Base-by-base conservation (phyloP, 2,329 filamentous ascomycete genomes). In the Aurifilum marmelostoma region DNA sequence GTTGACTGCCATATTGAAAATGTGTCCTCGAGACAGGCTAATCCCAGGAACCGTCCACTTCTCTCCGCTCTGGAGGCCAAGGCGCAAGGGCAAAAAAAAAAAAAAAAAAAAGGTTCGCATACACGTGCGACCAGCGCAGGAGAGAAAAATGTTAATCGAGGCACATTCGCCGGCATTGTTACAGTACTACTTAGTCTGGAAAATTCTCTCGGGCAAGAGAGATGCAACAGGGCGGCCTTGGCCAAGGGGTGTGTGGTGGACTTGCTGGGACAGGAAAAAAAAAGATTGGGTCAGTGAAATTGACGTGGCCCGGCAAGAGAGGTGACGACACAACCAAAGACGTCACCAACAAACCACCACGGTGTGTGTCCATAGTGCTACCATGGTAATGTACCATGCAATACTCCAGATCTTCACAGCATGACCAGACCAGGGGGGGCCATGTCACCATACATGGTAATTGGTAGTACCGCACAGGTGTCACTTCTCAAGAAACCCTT, bases 291-390 rank as follows among this genome's bases (percentile, higher is more conserved):
- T 56, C 63, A 65, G 50, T 34, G 63, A 52, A 21, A 69, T 63
- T 67, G 64, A 67, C 67, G 64, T 69, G 67, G 64, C 67, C 47
- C 63, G 54, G 59, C 43, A 47, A 47, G 43, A 47, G n/a, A 67
- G 64, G 64, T 66, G 64, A 66, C 64, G 50, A 66, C 52, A 66
- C 64, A 29, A 11, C 18, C n/a, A n/a, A 67, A 65, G 67, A 67
- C 67, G 59, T 67, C 67, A 67, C 58, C 37, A 27, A 43, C 18
- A 29, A 66, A 32, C 27, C 27, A 16, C 47, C 62, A 41, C 62
- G 41, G 5, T 27, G n/a, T 34, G 27, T n/a, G 43, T 47, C 43
- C 43, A 47, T n/a, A 21, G 43, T 47, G 11, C 43, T 47, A 47
- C 43, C 43, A 47, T 47, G 43, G 43, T 47, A 47, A 47, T 47